A percentile compares a stretch with the other conserved stretches of the same genome.
phyloP scores from a whole-genome alignment of 192 early-diverging fungal species.

The Coemansia sp. region DNA sequence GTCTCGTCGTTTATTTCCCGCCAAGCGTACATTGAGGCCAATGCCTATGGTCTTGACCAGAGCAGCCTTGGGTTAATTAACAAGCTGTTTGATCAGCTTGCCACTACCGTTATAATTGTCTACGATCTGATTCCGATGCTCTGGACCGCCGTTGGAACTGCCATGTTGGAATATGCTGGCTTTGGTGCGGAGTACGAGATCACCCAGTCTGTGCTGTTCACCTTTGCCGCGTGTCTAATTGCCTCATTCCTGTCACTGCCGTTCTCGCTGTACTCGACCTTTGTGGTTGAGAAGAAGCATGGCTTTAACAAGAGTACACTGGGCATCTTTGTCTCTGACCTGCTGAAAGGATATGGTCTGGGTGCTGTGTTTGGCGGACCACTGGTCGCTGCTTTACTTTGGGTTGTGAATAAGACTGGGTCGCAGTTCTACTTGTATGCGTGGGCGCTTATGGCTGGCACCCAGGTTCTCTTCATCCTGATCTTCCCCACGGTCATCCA shows the following conservation, averaged over 20 bases:
- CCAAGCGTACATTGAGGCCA: conserved; percentile 81
- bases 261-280: conserved; percentile 83
- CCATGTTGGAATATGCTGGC: conserved; percentile 56
- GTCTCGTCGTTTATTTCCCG: conserved; percentile 70
- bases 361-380: conserved; percentile 75
- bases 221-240: conserved; percentile 58
- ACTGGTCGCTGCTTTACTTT: conserved; percentile 75
- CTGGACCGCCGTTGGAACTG: conserved; percentile 64
- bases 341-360: conserved; percentile 72
- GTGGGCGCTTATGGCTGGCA: conserved; percentile 82
- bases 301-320: conserved; percentile 96
- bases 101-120: conserved; percentile 66
- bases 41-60: conserved; percentile 85
- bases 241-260: conserved; percentile 74
- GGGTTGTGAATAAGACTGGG: conserved; percentile 80
- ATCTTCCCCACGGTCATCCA: conserved; percentile 96
- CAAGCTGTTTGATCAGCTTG: conserved; percentile 62
- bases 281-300: conserved; percentile 93
- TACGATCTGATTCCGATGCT: conserved; percentile 75
- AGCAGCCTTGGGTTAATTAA: conserved; percentile 74
- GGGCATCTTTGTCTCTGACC: conserved; percentile 75
- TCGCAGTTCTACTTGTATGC: conserved; percentile 87
- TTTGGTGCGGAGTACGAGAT: conserved; percentile 77
- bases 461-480: conserved; percentile 73
- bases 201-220: conserved; percentile 79